Conservation (phyloP, 148 eudicot genomes). For the Silene conica region DNA sequence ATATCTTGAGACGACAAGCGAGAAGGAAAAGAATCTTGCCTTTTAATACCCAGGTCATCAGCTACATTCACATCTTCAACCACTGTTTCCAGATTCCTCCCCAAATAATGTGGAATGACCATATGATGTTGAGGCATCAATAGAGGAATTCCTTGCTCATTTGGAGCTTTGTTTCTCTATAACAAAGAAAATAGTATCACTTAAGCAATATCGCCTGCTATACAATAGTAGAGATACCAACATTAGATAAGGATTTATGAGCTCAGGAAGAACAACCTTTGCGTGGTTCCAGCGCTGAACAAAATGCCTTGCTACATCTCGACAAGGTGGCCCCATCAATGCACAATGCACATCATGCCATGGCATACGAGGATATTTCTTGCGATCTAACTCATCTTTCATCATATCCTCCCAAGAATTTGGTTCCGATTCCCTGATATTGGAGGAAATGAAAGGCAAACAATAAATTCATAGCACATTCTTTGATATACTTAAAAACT, state of each 20-base stretch:
- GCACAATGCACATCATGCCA: conserved; percentile 99
- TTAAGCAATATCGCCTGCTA: conserved; percentile 5
- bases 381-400: conserved; percentile 93
- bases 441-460: not conserved
- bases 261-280: conserved; percentile 47
- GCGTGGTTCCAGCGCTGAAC: conserved; percentile 99
- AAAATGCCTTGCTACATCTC: conserved; percentile 94
- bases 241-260: not conserved
- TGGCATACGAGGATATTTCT: conserved; percentile 93
- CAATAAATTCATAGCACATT: not conserved
- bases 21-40: conserved; percentile 72
- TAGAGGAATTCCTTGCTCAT: conserved; percentile 84
- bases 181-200: conserved; percentile 21
- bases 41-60: conserved; percentile 35
- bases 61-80: conserved; percentile 25
- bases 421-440: conserved; percentile 87
- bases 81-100: conserved; percentile 46
- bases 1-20: conserved; percentile 71
- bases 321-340: conserved; percentile 93
- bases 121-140: conserved; percentile 98
- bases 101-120: conserved; percentile 96
- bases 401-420: conserved; percentile 96
- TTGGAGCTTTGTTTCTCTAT: conserved; percentile 96
- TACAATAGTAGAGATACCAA: not conserved
- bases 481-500: not conserved